Conservation (phyloP, 2,329 filamentous ascomycete species). For the Phoma sp. region DNA sequence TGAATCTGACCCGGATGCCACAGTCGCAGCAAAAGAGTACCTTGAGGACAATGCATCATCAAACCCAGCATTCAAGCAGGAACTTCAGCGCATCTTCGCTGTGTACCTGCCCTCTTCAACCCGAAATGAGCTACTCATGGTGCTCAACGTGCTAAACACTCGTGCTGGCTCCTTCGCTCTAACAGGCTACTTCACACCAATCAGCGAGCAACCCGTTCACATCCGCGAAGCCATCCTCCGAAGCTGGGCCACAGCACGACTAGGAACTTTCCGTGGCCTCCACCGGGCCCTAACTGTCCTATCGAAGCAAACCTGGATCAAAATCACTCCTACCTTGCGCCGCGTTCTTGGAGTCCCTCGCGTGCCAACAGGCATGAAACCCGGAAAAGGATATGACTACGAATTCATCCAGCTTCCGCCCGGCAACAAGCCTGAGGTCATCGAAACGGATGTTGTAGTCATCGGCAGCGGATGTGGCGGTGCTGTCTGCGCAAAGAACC, state of each 20-base stretch:
- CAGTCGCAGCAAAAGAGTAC: constrained; percentile 59
- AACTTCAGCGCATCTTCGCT: constrained; percentile 58
- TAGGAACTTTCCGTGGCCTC: constrained; percentile 63
- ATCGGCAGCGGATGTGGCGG: constrained; percentile 89
- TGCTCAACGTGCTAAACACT: constrained; percentile 64
- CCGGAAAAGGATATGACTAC: constrained; percentile 63
- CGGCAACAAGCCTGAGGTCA: constrained; percentile 60
- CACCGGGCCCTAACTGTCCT: constrained; percentile 64
- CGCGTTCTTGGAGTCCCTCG: constrained; percentile 66
- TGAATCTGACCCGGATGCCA: constrained; percentile 39
- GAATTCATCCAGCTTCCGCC: constrained; percentile 69
- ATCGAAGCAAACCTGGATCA: constrained; percentile 62
- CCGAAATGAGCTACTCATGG: constrained; percentile 57
- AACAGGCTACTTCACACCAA: constrained; percentile 70
- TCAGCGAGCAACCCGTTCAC: constrained; percentile 67
- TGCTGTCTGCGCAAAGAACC: constrained; percentile 79
- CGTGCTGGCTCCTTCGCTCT: constrained; percentile 69
- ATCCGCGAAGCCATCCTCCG: constrained; percentile 69
- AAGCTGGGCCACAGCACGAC: constrained; percentile 66
- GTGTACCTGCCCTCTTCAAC: constrained; percentile 58
- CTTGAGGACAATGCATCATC: constrained; percentile 61
- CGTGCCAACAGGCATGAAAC: constrained; percentile 62
- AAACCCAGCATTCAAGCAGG: constrained; percentile 61
- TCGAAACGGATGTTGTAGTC: constrained; percentile 84
- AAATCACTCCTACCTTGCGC: constrained; percentile 63